phyloP scores from a whole-genome alignment of 192 early-diverging fungal species.

The Backusella macrospora region DNA sequence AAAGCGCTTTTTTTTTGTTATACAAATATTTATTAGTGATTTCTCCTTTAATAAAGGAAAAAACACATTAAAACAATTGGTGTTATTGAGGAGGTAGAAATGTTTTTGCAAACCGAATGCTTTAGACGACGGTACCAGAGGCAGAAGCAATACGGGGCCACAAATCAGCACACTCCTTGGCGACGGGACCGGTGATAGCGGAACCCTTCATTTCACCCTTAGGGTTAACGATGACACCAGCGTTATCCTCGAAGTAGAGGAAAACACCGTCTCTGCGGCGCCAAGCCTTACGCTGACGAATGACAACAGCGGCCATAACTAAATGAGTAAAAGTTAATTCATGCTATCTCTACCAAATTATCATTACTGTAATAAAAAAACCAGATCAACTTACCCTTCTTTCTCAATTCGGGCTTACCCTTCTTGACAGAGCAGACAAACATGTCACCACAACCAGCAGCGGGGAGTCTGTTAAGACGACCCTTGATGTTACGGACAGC shows the following conservation, averaged over 20 bases:
- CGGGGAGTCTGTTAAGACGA: conserved; percentile 96
- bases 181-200: conserved; percentile 99
- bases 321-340: conserved; percentile 17
- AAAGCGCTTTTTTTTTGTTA: neutral
- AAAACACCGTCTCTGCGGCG: conserved; percentile 98
- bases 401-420: conserved; percentile 99
- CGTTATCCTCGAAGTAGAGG: conserved; percentile 99
- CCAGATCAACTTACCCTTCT: conserved; percentile 82
- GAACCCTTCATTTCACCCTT: conserved; percentile 72
- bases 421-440: conserved; percentile 99
- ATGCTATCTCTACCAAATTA: neutral
- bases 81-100: neutral
- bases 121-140: conserved; percentile 72
- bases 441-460: conserved; percentile 99
- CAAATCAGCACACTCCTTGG: conserved; percentile 99
- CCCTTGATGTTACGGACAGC: conserved; percentile 95
- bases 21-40: conserved; percentile 4
- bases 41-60: neutral
- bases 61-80: neutral
- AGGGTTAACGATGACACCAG: conserved; percentile 98
- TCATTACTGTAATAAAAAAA: neutral
- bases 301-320: conserved; percentile 98
- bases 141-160: conserved; percentile 99
- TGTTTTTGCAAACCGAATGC: neutral
- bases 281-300: conserved; percentile 99